Percentiles rank a stretch among this genome's conserved stretches.
Evolutionary conservation across 1,284 basidiomycete species (phyloP).

Genomic region (Microbotryum silenes-acaulis): DNA sequence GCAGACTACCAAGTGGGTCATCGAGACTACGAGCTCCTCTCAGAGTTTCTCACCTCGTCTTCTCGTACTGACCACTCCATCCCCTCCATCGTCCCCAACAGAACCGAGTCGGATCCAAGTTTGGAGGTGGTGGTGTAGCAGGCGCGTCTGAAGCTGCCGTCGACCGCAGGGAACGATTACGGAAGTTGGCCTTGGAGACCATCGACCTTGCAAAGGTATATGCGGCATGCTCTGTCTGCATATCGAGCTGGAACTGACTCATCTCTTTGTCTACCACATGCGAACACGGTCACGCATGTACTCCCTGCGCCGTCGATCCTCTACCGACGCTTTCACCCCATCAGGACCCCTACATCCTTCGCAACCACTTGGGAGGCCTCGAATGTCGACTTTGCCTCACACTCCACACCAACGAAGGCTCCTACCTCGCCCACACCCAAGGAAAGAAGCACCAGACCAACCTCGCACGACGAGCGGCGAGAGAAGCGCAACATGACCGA

Average conservation of each 20-base stretch:
- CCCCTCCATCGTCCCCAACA: not conserved
- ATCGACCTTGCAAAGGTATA: conserved; percentile 86
- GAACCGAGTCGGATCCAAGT: conserved; percentile 50
- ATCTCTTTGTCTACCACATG: not conserved
- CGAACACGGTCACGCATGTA: not conserved
- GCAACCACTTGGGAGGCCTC: conserved; percentile 91
- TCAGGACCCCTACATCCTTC: conserved; percentile 95
- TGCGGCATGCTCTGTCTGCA: conserved; percentile 21
- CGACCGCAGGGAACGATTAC: conserved; percentile 84
- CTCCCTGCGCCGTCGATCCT: not conserved
- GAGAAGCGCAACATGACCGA: conserved; percentile 74
- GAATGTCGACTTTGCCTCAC: conserved; percentile 98
- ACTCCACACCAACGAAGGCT: conserved; percentile 97
- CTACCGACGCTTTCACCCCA: not conserved
- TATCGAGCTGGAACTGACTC: not conserved
- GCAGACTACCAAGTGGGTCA: conserved; percentile 8
- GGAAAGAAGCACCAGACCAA: conserved; percentile 99
- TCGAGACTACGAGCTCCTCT: too few relatives aligned
- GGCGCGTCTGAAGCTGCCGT: conserved; percentile 89
- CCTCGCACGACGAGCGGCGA: conserved; percentile 86
- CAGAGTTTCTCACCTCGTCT: not conserved
- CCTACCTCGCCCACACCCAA: conserved; percentile 97
- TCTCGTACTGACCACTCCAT: not conserved
- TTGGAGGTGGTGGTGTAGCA: conserved; percentile 82
- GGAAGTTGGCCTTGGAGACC: conserved; percentile 91